Conservation (phyloP, 495 filamentous ascomycete genomes). For the Tuber microsphaerosporum region DNA sequence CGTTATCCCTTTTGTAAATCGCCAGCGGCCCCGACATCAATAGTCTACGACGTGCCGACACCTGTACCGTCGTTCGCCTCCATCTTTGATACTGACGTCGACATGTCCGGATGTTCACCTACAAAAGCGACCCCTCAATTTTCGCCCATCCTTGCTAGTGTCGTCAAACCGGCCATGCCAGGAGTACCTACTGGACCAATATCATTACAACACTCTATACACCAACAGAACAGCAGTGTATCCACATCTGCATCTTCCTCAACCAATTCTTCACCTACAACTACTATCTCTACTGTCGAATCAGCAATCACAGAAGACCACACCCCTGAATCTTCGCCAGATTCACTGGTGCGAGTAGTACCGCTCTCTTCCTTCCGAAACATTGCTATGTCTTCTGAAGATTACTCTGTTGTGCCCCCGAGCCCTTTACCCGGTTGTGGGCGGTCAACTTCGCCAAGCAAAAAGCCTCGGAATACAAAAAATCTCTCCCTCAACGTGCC, state of each 20-base stretch:
- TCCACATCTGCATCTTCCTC: slow-evolving; percentile 79
- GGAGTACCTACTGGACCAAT: slow-evolving; percentile 23
- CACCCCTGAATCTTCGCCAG: slow-evolving; percentile 83
- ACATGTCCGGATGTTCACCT: slow-evolving; percentile 40
- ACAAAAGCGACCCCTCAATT: slow-evolving; percentile 30
- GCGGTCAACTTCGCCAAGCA: slow-evolving; percentile 59
- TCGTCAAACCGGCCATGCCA: slow-evolving; percentile 12
- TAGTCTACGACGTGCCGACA: slow-evolving; percentile 23
- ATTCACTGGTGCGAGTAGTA: slow-evolving; percentile 65
- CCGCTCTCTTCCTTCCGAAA: slow-evolving; percentile 53
- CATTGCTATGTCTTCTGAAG: slow-evolving; percentile 43
- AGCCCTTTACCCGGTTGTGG: slow-evolving; percentile 31
- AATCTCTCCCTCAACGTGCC: slow-evolving; percentile 83
- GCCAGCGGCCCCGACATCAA: slow-evolving; percentile 31
- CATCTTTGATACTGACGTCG: slow-evolving; percentile 38
- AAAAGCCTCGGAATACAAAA: slow-evolving; percentile 81
- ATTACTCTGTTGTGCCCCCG: slow-evolving; percentile 40
- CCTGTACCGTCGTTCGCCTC: slow-evolving; percentile 36
- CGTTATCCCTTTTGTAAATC: slow-evolving; percentile 42
- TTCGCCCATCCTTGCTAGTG: slow-evolving; percentile 7
- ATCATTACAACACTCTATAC: slow-evolving; percentile 35
- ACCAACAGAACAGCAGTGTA: slow-evolving; percentile 59
- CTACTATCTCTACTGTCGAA: slow-evolving; percentile 86
- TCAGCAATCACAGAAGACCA: slow-evolving; percentile 81
- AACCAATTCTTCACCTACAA: slow-evolving; percentile 89